These are phyloP conservation scores for Berberis vulgaris DNA, from an alignment of 164 flowering plant species.

Conservation along the genomic window DNA sequence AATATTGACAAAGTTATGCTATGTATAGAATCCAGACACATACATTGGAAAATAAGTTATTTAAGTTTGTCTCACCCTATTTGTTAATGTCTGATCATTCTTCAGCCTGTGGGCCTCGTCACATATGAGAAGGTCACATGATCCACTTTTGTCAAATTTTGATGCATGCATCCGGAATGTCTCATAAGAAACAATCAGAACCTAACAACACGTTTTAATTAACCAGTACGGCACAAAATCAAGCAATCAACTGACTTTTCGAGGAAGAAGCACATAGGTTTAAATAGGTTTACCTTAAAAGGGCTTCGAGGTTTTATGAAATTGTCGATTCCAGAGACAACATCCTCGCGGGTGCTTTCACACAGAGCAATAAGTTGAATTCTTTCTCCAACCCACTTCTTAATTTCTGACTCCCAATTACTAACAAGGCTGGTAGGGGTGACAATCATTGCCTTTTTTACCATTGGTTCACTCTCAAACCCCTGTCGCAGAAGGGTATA, in stretches of 20 bases:
- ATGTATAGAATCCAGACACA: background rate
- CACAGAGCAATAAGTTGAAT: slow-evolving; percentile 81
- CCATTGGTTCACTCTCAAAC: slow-evolving; percentile 94
- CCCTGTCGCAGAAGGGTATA: slow-evolving; percentile 93
- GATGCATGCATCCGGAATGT: slow-evolving; percentile 96
- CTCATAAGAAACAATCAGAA: slow-evolving; percentile 92
- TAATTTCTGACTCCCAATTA: slow-evolving; percentile 97
- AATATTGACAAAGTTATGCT: background rate
- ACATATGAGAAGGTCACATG: slow-evolving; percentile 95
- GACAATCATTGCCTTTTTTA: slow-evolving; percentile 83
- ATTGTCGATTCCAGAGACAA: slow-evolving; percentile 69
- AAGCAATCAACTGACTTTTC: background rate
- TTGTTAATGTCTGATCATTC: slow-evolving; percentile 93
- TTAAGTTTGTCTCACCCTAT: slow-evolving; percentile 44
- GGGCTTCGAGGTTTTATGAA: slow-evolving; percentile 55
- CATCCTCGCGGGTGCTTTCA: slow-evolving; percentile 89
- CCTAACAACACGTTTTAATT: slow-evolving; percentile 31
- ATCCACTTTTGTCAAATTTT: slow-evolving; percentile 61
- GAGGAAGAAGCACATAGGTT: background rate
- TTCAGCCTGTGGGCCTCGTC: slow-evolving; percentile 98
- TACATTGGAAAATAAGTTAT: background rate
- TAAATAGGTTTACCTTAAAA: slow-evolving; percentile 40
- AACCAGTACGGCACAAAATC: slow-evolving; percentile 13
- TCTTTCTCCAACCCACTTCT: slow-evolving; percentile 89
- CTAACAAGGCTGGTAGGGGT: slow-evolving; percentile 98